These are phyloP conservation scores for Pseudozyma tsukubaensis DNA, from an alignment of 1,284 basidiomycete species.

Conservation along the genomic window DNA sequence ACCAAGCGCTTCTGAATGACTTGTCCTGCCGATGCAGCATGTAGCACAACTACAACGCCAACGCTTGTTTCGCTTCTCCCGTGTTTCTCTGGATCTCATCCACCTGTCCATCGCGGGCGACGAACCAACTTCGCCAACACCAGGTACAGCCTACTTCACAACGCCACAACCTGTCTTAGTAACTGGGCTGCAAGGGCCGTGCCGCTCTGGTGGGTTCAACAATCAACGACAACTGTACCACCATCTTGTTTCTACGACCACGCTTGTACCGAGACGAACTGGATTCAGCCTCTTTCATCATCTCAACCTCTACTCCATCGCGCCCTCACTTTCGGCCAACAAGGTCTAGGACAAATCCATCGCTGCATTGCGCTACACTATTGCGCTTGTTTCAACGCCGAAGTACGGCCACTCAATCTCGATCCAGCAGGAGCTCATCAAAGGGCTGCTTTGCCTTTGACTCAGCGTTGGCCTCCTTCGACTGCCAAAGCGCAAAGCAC, in stretches of 20 bases:
- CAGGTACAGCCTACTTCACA: neutral
- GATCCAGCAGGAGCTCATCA: too few species aligned
- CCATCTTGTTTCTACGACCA: neutral
- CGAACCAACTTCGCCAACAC: neutral
- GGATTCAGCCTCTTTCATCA: neutral
- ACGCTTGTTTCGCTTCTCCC: neutral
- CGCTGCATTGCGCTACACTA: too few species aligned
- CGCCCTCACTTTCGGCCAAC: neutral
- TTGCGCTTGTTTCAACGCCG: too few species aligned
- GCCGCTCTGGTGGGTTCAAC: slow-evolving; percentile 5
- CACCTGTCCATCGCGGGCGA: neutral
- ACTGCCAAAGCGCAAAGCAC: too few species aligned
- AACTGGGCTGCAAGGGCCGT: slow-evolving; percentile 14
- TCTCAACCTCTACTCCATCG: neutral
- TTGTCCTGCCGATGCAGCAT: too few species aligned
- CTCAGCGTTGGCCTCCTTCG: too few species aligned
- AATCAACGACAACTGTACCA: neutral
- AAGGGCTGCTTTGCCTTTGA: too few species aligned
- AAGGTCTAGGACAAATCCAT: neutral
- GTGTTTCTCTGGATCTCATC: neutral
- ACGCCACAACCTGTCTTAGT: neutral
- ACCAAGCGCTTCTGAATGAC: too few species aligned
- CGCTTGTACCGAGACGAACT: too few species aligned
- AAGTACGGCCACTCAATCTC: too few species aligned
- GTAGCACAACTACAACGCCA: neutral